These are phyloP conservation scores for Myriosclerotinia scirpicola DNA, from an alignment of 2,329 filamentous ascomycete species.

Conservation along the genomic window DNA sequence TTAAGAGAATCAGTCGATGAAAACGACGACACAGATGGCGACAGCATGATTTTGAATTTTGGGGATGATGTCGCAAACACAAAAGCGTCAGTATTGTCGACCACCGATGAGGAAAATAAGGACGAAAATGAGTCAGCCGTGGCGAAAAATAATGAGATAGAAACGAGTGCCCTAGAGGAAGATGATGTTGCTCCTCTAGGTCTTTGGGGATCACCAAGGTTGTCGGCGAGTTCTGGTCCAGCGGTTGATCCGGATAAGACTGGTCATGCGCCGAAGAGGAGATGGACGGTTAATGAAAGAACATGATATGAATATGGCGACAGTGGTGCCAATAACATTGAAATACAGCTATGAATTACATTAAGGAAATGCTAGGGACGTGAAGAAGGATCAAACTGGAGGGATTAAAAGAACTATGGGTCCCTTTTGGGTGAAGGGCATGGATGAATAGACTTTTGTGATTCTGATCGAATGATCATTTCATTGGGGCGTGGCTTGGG, in stretches of 20 bases:
- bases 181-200: constrained; percentile 43
- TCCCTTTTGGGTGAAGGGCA: background rate
- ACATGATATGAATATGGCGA: background rate
- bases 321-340: too few relatives aligned
- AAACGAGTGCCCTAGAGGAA: constrained; percentile 24
- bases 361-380: background rate
- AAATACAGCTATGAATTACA: background rate
- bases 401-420: background rate
- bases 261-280: constrained; percentile 50
- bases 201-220: constrained; percentile 48
- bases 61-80: constrained; percentile 34
- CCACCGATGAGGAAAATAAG: constrained; percentile 10
- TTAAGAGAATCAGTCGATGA: constrained; percentile 52
- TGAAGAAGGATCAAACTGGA: background rate
- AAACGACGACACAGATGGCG: constrained; percentile 35
- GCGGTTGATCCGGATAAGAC: constrained; percentile 47
- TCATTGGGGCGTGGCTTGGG: constrained; percentile 7
- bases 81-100: background rate
- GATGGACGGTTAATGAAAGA: constrained; percentile 54
- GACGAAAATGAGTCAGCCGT: constrained; percentile 10
- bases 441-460: constrained; percentile 1
- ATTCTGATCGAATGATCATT: background rate
- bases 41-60: constrained; percentile 53
- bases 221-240: constrained; percentile 31
- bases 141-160: constrained; percentile 1